Conservation (phyloP, 345 rosid genomes). For the Trapa bicornis region DNA sequence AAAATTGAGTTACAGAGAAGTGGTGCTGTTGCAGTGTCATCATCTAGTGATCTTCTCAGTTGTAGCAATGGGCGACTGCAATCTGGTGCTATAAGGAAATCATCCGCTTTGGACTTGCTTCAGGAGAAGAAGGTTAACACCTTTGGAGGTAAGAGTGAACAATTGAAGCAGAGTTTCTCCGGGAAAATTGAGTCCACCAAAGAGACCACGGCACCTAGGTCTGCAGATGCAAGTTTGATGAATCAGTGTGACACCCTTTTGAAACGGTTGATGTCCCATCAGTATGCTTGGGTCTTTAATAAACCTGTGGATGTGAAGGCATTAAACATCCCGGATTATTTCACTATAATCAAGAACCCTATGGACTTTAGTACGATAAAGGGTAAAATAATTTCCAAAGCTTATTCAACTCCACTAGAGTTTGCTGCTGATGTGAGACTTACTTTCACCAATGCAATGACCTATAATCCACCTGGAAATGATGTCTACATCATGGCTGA, state of each 20-base stretch:
- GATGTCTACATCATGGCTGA: slow-evolving; percentile 79
- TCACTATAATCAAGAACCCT: slow-evolving; percentile 60
- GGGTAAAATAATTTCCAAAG: slow-evolving; percentile 41
- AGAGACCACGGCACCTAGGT: slow-evolving; percentile 22
- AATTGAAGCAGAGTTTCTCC: slow-evolving; percentile 37
- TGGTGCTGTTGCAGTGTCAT: slow-evolving; percentile 33
- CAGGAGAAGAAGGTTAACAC: slow-evolving; percentile 38
- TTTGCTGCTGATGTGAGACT: slow-evolving; percentile 79
- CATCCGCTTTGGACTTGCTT: slow-evolving; percentile 28
- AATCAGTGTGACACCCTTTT: slow-evolving; percentile 69
- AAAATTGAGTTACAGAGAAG: slow-evolving; percentile 44
- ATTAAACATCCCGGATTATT: slow-evolving; percentile 80
- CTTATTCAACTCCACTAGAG: slow-evolving; percentile 61
- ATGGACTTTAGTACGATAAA: slow-evolving; percentile 89
- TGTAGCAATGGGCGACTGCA: slow-evolving; percentile 41
- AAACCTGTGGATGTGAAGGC: slow-evolving; percentile 73
- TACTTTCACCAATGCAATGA: slow-evolving; percentile 77
- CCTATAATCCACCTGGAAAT: slow-evolving; percentile 83
- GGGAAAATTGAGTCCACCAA: slow-evolving; percentile 45
- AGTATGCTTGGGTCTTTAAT: slow-evolving; percentile 70
- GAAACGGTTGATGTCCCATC: slow-evolving; percentile 63
- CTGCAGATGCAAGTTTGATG: slow-evolving; percentile 46
- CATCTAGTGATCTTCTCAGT: slow-evolving; percentile 56
- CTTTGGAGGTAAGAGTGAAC: slow-evolving; percentile 24
- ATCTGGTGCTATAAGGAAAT: slow-evolving; percentile 24